Conservation (phyloP, 768 basidiomycete species). For the Galerina marginata region DNA sequence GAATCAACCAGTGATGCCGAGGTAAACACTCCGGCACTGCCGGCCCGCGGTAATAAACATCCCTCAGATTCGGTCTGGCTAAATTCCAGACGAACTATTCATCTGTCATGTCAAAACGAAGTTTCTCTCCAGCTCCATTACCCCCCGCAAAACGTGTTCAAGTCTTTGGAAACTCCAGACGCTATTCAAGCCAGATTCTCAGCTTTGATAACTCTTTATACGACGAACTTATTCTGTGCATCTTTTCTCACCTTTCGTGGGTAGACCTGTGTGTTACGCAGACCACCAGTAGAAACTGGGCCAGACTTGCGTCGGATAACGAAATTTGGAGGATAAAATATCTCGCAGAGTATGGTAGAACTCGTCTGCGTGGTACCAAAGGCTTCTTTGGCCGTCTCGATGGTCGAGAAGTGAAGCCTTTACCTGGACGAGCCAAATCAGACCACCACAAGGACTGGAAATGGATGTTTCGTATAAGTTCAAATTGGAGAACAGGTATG, state of each 20-base stretch:
- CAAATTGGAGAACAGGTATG: constrained; percentile 82
- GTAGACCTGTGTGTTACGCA: constrained; percentile 71
- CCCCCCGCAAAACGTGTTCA: constrained; percentile 66
- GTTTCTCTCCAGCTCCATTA: constrained; percentile 51
- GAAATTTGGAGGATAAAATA: constrained; percentile 78
- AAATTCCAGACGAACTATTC: neutral
- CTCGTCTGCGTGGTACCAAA: constrained; percentile 68
- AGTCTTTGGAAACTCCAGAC: constrained; percentile 15
- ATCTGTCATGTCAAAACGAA: constrained; percentile 53
- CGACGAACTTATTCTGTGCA: constrained; percentile 76
- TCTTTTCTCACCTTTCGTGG: constrained; percentile 75
- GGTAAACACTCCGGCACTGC: too few relatives aligned
- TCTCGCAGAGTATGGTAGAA: constrained; percentile 65
- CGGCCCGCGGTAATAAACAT: neutral
- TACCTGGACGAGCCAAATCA: constrained; percentile 57
- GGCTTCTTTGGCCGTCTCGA: constrained; percentile 64
- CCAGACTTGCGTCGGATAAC: constrained; percentile 68
- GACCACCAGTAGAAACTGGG: constrained; percentile 67
- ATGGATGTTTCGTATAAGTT: constrained; percentile 86
- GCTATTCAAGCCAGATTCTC: constrained; percentile 22
- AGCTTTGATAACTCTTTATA: constrained; percentile 65
- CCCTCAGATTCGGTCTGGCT: too few relatives aligned
- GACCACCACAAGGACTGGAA: constrained; percentile 72
- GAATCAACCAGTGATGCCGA: too few relatives aligned
- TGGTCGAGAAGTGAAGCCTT: constrained; percentile 59